A percentile compares a stretch with the other conserved stretches of the same genome.
Conservation (phyloP, 2,329 filamentous ascomycete genomes). For the Annulohypoxylon truncatum region DNA sequence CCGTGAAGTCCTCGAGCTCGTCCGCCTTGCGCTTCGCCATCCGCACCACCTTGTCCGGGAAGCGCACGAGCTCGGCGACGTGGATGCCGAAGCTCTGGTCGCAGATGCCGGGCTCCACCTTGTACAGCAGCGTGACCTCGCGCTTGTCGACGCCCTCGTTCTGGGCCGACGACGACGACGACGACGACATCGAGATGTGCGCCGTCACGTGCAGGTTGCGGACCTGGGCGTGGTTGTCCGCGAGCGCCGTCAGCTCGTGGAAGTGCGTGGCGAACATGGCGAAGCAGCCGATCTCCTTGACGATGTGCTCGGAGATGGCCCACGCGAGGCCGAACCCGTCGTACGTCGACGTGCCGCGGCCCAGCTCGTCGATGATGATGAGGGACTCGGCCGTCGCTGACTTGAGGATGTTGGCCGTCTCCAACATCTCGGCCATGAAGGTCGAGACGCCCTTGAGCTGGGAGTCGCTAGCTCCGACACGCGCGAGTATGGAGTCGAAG, state of each 20-base stretch:
- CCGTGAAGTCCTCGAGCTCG: conserved; percentile 94
- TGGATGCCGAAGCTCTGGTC: conserved; percentile 99
- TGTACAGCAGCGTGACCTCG: conserved; percentile 96
- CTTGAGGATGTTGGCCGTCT: conserved; percentile 98
- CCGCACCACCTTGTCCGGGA: conserved; percentile 95
- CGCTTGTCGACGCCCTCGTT: conserved; percentile 64
- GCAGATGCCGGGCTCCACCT: conserved; percentile 93
- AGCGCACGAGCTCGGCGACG: conserved; percentile 94
- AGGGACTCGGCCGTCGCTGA: conserved; percentile 93
- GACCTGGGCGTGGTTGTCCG: conserved; percentile 87
- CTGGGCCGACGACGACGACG: conserved; percentile 56
- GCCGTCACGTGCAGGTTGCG: conserved; percentile 96
- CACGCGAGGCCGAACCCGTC: conserved; percentile 99
- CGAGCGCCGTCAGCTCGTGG: conserved; percentile 93
- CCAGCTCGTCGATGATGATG: conserved; percentile 98
- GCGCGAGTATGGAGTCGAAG: conserved; percentile 95
- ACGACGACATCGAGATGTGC: too few species aligned
- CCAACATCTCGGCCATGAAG: conserved; percentile 99
- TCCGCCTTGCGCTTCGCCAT: conserved; percentile 99
- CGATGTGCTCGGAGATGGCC: conserved; percentile 98
- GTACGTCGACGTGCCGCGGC: conserved; percentile 96
- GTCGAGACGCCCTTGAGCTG: conserved; percentile 98
- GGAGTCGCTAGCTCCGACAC: conserved; percentile 94
- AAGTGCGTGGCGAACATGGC: conserved; percentile 98
- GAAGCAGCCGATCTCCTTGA: conserved; percentile 93